phyloP scores from a whole-genome alignment of 805 yeast genomes.

The Saccharomycopsis sp. region DNA sequence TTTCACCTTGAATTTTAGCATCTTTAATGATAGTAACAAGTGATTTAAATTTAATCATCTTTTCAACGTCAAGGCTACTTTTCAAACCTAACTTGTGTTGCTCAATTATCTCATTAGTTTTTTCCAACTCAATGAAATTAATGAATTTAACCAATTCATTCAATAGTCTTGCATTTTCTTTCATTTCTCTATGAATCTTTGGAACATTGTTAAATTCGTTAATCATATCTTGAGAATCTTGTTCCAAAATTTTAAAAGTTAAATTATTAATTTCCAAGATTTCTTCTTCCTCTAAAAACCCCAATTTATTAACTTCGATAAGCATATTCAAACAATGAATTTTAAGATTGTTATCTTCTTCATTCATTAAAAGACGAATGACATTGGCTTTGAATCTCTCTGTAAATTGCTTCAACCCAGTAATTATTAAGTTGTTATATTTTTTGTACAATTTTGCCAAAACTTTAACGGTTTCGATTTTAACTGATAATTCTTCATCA shows the following conservation, averaged over 20 bases:
- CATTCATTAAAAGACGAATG: conserved; percentile 53
- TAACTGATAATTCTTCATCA: conserved; percentile 55
- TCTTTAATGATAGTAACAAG: conserved; percentile 28
- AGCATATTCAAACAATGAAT: conserved; percentile 44
- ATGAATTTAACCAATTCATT: conserved; percentile 52
- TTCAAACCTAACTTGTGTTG: conserved; percentile 29
- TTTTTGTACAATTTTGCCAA: conserved; percentile 42
- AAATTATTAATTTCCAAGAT: conserved; percentile 37
- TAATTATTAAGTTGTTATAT: conserved; percentile 34
- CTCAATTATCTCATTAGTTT: conserved; percentile 33
- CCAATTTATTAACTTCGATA: conserved; percentile 48
- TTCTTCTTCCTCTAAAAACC: conserved; percentile 59
- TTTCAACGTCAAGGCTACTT: conserved; percentile 26
- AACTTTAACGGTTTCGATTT: conserved; percentile 56
- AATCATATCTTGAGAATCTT: conserved; percentile 30
- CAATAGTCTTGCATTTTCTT: conserved; percentile 29
- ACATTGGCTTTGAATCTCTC: conserved; percentile 63
- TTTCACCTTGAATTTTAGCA: conserved; percentile 17
- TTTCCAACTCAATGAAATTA: conserved; percentile 36
- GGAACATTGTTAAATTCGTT: conserved; percentile 22
- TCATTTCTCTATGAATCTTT: conserved; percentile 13
- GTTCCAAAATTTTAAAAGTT: conserved; percentile 28
- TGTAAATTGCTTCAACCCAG: conserved; percentile 72
- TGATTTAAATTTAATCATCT: conserved; percentile 27
- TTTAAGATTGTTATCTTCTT: conserved; percentile 50